These are phyloP conservation scores for Rhodotorula sp. DNA, from an alignment of 1,284 basidiomycete species.

Conservation along the genomic window DNA sequence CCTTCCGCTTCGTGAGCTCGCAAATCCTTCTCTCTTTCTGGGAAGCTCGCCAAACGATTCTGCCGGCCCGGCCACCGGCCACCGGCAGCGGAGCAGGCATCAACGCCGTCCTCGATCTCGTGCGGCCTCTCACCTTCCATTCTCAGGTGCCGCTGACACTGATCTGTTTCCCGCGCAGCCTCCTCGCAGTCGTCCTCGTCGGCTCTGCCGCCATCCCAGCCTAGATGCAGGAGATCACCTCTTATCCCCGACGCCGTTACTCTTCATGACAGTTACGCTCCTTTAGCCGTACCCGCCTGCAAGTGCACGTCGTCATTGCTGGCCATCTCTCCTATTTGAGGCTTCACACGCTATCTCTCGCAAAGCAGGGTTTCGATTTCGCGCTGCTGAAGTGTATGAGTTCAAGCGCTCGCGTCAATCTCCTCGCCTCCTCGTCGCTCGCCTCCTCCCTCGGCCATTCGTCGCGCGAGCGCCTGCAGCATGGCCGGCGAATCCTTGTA, in stretches of 20 bases:
- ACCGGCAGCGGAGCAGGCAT: neutral
- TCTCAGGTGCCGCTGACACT: neutral
- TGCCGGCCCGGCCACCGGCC: neutral
- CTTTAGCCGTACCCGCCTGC: neutral
- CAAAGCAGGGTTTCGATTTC: too few relatives aligned
- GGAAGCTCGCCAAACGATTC: neutral
- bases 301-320: neutral
- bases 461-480: slow-evolving; percentile 22
- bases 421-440: neutral
- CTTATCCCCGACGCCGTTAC: neutral
- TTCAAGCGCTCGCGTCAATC: neutral
- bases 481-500: slow-evolving; percentile 29
- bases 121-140: neutral
- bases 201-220: neutral
- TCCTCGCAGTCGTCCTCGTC: neutral
- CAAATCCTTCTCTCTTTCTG: too few relatives aligned
- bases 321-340: neutral
- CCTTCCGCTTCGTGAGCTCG: too few relatives aligned
- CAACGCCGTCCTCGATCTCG: slow-evolving; percentile 5
- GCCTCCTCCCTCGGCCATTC: slow-evolving; percentile 1
- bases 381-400: too few relatives aligned
- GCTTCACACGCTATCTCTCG: neutral
- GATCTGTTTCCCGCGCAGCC: neutral
- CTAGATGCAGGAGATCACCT: neutral
- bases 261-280: neutral